A percentile compares a stretch with the other conserved stretches of the same genome.
These are phyloP conservation scores for Fusarium tjaetaba DNA, from an alignment of 2,329 filamentous ascomycete species.

Conservation along the genomic window DNA sequence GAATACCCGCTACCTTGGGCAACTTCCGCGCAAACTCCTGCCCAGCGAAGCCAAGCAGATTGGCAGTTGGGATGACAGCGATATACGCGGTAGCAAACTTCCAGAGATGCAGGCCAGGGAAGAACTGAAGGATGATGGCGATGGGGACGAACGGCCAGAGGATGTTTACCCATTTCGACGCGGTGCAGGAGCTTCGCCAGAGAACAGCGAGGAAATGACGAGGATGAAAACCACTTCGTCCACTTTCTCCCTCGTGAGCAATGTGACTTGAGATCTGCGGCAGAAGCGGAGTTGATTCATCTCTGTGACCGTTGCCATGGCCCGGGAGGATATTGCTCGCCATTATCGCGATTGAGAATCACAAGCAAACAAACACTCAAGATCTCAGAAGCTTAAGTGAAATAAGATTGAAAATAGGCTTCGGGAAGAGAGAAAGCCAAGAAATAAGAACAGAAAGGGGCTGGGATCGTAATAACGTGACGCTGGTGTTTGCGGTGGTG, in stretches of 20 bases:
- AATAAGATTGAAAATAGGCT: not conserved
- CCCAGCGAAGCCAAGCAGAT: constrained; percentile 58
- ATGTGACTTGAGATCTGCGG: constrained; percentile 34
- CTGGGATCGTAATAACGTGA: constrained; percentile 17
- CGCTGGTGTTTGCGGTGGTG: constrained; percentile 19
- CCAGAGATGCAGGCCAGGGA: constrained; percentile 50
- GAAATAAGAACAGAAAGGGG: not conserved
- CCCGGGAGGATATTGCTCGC: constrained; percentile 22
- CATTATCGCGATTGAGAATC: not conserved
- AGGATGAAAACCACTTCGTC: constrained; percentile 55
- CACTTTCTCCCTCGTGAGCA: constrained; percentile 56
- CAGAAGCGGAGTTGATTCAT: constrained; percentile 46
- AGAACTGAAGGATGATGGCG: constrained; percentile 54
- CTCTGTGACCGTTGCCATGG: constrained; percentile 15
- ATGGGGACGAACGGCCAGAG: constrained; percentile 60
- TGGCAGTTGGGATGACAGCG: constrained; percentile 60
- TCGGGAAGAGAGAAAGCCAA: too few relatives aligned
- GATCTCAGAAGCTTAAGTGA: too few relatives aligned
- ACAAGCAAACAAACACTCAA: not conserved
- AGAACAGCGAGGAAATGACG: constrained; percentile 55
- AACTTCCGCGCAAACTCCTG: constrained; percentile 72
- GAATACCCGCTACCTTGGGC: constrained; percentile 67
- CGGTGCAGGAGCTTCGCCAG: constrained; percentile 55
- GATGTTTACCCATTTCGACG: constrained; percentile 58
- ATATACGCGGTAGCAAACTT: constrained; percentile 60